A percentile compares a stretch with the other conserved stretches of the same genome.
Conservation (phyloP, 345 rosid genomes). For the Brassica rapa region DNA sequence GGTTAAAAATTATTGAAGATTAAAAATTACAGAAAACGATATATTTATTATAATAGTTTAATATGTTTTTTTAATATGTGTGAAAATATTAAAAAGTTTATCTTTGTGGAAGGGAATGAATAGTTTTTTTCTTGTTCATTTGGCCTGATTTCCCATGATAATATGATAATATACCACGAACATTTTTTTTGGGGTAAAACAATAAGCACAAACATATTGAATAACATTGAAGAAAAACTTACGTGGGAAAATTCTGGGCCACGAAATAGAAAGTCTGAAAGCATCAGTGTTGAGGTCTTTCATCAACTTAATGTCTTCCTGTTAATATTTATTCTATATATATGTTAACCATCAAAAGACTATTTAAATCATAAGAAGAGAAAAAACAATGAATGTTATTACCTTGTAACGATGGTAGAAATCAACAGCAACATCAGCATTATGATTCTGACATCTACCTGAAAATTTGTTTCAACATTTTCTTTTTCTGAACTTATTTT, state of each 20-base stretch:
- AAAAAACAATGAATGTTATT: not conserved
- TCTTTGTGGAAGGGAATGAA: too few relatives aligned
- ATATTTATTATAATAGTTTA: too few relatives aligned
- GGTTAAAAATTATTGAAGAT: too few relatives aligned
- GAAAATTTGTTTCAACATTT: not conserved
- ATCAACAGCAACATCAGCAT: slow-evolving; percentile 50
- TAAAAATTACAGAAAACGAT: too few relatives aligned
- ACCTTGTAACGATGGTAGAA: slow-evolving; percentile 55
- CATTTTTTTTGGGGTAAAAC: not conserved
- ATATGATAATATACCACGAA: not conserved
- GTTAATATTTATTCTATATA: not conserved
- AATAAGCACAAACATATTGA: not conserved
- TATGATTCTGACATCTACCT: slow-evolving; percentile 45
- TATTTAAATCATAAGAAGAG: not conserved
- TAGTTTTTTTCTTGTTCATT: too few relatives aligned
- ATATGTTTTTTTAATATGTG: too few relatives aligned
- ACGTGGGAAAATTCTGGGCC: slow-evolving; percentile 52
- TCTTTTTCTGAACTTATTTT: not conserved
- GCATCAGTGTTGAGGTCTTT: slow-evolving; percentile 44
- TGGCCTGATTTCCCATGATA: too few relatives aligned
- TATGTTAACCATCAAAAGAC: not conserved
- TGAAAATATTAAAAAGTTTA: too few relatives aligned
- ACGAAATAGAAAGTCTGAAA: slow-evolving; percentile 48
- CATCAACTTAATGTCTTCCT: slow-evolving; percentile 51
- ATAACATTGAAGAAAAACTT: slow-evolving; percentile 6